phyloP scores from a whole-genome alignment of 108 stramenopile species.

The Fragilariopsis cylindrus region DNA sequence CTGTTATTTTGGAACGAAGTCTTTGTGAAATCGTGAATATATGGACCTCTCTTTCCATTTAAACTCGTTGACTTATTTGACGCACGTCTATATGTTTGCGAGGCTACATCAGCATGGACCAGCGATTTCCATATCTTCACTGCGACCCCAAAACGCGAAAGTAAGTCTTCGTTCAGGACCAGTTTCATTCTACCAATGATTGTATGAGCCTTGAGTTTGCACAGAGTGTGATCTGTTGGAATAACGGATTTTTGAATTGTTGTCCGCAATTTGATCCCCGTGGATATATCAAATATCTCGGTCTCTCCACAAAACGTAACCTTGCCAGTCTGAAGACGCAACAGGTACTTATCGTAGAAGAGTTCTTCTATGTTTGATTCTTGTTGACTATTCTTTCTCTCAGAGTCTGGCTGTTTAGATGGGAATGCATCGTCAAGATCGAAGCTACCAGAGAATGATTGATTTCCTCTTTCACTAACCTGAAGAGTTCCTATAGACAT shows the following conservation, averaged over 20 bases:
- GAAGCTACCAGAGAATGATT: constrained; percentile 22
- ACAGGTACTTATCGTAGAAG: constrained; percentile 58
- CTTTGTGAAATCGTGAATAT: background rate
- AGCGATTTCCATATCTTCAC: constrained; percentile 26
- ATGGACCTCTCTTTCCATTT: background rate
- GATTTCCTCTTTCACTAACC: constrained; percentile 3
- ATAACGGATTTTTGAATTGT: constrained; percentile 56
- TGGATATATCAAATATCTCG: constrained; percentile 21
- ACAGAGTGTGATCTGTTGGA: constrained; percentile 59
- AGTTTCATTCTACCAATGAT: constrained; percentile 14
- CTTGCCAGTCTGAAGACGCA: constrained; percentile 30
- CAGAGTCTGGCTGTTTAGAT: background rate
- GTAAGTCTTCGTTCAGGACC: constrained; percentile 23
- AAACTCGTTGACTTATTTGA: background rate
- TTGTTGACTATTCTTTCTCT: constrained; percentile 16
- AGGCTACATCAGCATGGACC: constrained; percentile 2
- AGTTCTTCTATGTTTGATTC: constrained; percentile 24
- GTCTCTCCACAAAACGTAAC: constrained; percentile 21
- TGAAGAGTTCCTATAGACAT: constrained; percentile 28
- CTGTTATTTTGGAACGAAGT: background rate
- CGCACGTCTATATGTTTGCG: background rate
- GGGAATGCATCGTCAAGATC: constrained; percentile 25
- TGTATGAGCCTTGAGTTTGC: constrained; percentile 35
- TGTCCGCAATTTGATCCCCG: constrained; percentile 33
- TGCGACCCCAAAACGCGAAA: constrained; percentile 14